phyloP scores from a whole-genome alignment of 148 eudicot genomes.

The Polygonum maritimum region DNA sequence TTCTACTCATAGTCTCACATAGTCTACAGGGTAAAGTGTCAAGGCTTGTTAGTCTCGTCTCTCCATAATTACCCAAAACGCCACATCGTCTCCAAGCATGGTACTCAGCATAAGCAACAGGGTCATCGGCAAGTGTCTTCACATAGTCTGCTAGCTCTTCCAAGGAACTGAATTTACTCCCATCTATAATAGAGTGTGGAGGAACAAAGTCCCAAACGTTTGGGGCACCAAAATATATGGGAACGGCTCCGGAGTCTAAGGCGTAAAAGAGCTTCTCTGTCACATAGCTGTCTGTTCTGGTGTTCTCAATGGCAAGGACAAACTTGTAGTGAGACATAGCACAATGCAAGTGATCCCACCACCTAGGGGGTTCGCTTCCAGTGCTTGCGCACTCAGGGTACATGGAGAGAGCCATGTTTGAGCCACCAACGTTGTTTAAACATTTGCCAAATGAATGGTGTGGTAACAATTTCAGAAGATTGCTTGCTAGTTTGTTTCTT shows the following conservation, averaged over 20 bases:
- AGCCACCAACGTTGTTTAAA: conserved; percentile 92
- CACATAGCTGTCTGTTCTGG: conserved; percentile 84
- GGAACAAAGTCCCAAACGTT: conserved; percentile 93
- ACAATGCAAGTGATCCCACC: conserved; percentile 99
- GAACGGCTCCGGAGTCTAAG: conserved; percentile 80
- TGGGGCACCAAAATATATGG: conserved; percentile 94
- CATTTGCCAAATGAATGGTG: conserved; percentile 96
- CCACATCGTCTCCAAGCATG: conserved; percentile 99
- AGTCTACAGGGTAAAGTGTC: conserved; percentile 87
- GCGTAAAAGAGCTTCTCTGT: conserved; percentile 93
- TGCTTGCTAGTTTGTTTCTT: conserved; percentile 64
- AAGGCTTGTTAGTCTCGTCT: conserved; percentile 61
- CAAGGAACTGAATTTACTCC: conserved; percentile 61
- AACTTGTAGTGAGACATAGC: conserved; percentile 98
- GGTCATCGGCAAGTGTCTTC: conserved; percentile 68
- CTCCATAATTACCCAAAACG: conserved; percentile 63
- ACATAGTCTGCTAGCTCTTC: conserved; percentile 64
- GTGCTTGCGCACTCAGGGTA: conserved; percentile 76
- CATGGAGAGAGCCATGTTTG: conserved; percentile 63
- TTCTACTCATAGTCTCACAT: conserved; percentile 70
- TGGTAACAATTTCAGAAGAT: conserved; percentile 55
- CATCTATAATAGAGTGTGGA: conserved; percentile 88
- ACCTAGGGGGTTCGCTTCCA: conserved; percentile 43
- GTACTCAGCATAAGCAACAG: conserved; percentile 79
- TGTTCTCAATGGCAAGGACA: conserved; percentile 91